phyloP scores from a whole-genome alignment of 305 asterid genomes.

The Solanum aculeatissimum region DNA sequence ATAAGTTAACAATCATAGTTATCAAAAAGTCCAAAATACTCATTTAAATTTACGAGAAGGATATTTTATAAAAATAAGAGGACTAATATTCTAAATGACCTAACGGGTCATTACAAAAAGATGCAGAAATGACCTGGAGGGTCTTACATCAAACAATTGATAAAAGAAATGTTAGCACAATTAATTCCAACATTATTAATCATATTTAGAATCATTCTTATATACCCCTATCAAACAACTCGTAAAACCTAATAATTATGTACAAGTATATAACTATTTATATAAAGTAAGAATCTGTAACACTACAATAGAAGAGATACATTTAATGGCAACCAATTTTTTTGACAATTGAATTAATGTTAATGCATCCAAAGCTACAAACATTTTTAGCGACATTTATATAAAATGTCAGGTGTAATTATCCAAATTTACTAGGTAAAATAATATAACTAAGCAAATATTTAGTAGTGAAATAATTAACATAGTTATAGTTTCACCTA shows the following conservation, averaged over 20 bases:
- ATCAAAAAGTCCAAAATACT: no score
- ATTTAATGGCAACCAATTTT: not conserved
- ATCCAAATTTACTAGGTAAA: not conserved
- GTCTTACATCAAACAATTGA: not conserved
- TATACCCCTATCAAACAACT: no score
- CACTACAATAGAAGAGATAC: no score
- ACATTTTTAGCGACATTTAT: not conserved
- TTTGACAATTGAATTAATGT: not conserved
- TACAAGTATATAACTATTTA: not conserved
- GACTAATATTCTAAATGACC: no score
- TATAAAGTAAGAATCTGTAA: not conserved
- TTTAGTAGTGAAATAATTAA: no score
- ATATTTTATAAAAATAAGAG: no score
- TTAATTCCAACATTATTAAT: not conserved
- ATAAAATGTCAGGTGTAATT: not conserved
- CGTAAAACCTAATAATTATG: not conserved
- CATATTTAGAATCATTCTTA: not conserved
- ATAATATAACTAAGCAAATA: no score
- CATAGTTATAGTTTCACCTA: no score
- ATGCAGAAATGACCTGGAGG: no score
- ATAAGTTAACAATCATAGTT: no score
- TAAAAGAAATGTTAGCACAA: not conserved
- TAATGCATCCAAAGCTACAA: not conserved
- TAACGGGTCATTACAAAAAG: no score
- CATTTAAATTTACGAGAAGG: no score